Evolutionary conservation across 2,329 filamentous ascomycete genomes (phyloP), one percentile per base, ranked within the genome.

Genomic region (Dryadomyces sulphureus): DNA sequence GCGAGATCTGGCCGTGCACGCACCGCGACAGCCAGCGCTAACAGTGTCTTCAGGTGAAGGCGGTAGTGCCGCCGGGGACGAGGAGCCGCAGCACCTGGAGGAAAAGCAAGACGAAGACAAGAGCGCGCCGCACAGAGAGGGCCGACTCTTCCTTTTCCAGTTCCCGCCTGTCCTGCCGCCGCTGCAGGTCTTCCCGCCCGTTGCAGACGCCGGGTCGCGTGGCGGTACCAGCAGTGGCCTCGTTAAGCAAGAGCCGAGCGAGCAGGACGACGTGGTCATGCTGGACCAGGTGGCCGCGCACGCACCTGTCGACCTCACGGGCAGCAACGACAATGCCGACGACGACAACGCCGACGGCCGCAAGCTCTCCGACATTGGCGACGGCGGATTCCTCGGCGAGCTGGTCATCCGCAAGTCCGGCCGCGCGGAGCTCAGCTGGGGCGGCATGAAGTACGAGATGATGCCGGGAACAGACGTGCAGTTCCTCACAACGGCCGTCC

Each of bases 111-210:
- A 36, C n/a, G 17, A 17, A n/a, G 34, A n/a, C 16, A 49, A 14
- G 43, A 44, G 17, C n/a, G 38, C 8, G 42, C 40, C 25, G 44
- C 50, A 43, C 32, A 41, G 48, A 16, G 73, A 78, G 40, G 75
- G 77, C 20, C 68, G 73, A 34, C 59, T 80, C 45, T 80, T 79
- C 50, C 65, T 81, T 43, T 81, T 81, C 61, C 77, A 81, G 53
- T 73, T 81, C 52, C 77, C 77, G 36, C 75, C 75, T 5, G 62
- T 79, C 4, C 65, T 81, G 11, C 76, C 77, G 7, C 70, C 73
- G 0, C 62, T 81, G n/a, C 49, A 63, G 58, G 50, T 57, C 51
- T 42, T 38, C 8, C 36, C 19, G 24, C 49, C 47, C 8, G 21
- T 7, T 8, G n/a, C 24, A 2, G n/a, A 16, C 12, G 1, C 4